Evolutionary conservation across 805 yeast genomes (phyloP).

Genomic region (Phaffomyces antillensis): DNA sequence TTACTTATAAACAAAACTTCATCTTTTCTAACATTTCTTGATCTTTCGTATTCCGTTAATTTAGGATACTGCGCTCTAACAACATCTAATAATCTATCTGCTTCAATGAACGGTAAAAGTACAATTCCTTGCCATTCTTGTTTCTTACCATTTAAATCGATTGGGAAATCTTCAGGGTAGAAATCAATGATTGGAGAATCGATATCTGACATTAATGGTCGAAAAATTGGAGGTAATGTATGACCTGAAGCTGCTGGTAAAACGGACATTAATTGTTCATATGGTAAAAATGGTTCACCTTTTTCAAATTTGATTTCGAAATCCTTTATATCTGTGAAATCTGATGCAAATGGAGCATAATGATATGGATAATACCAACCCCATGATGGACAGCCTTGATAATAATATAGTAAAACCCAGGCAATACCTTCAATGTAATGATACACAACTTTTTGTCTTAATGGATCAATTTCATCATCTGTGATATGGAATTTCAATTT

Average conservation of each 20-base stretch:
- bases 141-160: constrained; percentile 93
- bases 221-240: constrained; percentile 72
- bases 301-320: constrained; percentile 49
- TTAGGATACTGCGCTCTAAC: constrained; percentile 58
- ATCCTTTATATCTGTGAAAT: constrained; percentile 50
- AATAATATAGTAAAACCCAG: constrained; percentile 93
- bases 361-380: constrained; percentile 96
- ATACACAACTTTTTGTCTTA: constrained; percentile 53
- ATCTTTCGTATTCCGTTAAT: constrained; percentile 59
- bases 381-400: constrained; percentile 99
- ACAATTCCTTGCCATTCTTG: constrained; percentile 96
- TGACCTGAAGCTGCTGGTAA: constrained; percentile 91
- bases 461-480: constrained; percentile 44
- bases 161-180: constrained; percentile 80
- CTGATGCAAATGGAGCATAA: constrained; percentile 96
- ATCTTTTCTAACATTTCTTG: constrained; percentile 62
- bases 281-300: constrained; percentile 84
- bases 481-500: constrained; percentile 58
- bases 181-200: constrained; percentile 77
- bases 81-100: constrained; percentile 56
- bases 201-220: constrained; percentile 72
- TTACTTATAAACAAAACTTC: constrained; percentile 67
- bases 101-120: constrained; percentile 84
- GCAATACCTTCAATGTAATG: constrained; percentile 89
- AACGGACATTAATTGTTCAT: constrained; percentile 91